phyloP scores from a whole-genome alignment of 2,329 filamentous ascomycete species.

The Acephala macrosclerotiorum region DNA sequence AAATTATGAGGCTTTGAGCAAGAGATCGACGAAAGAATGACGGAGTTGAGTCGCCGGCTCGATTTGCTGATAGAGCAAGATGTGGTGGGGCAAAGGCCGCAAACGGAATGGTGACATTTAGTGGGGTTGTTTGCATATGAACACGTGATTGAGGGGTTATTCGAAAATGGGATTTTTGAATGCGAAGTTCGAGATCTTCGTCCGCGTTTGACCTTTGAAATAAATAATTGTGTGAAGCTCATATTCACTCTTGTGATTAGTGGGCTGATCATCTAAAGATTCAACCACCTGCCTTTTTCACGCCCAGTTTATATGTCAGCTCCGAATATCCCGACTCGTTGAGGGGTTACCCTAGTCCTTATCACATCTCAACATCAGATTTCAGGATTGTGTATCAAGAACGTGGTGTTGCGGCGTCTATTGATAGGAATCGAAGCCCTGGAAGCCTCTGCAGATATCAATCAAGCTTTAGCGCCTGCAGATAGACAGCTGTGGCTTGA shows the following conservation, averaged over 20 bases:
- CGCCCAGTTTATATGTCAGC: neutral
- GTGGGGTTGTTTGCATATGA: neutral
- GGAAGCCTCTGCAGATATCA: neutral
- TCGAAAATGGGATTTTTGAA: conserved; percentile 3
- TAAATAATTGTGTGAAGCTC: no score
- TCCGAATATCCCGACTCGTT: neutral
- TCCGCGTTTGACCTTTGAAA: neutral
- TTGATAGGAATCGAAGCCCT: neutral
- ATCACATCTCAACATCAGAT: conserved; percentile 1
- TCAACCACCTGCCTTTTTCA: neutral
- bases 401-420: conserved; percentile 5
- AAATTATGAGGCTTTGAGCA: neutral
- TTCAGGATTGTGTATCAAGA: neutral
- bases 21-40: neutral
- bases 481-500: neutral
- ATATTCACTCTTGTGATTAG: neutral
- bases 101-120: neutral
- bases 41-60: conserved; percentile 7
- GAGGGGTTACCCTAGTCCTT: neutral
- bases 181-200: neutral
- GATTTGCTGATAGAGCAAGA: conserved; percentile 7
- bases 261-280: neutral
- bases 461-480: neutral
- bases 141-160: conserved; percentile 9
- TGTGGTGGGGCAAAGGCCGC: neutral